Evolutionary conservation across 495 filamentous ascomycete genomes (phyloP).

Genomic region (Cercophora samala): DNA sequence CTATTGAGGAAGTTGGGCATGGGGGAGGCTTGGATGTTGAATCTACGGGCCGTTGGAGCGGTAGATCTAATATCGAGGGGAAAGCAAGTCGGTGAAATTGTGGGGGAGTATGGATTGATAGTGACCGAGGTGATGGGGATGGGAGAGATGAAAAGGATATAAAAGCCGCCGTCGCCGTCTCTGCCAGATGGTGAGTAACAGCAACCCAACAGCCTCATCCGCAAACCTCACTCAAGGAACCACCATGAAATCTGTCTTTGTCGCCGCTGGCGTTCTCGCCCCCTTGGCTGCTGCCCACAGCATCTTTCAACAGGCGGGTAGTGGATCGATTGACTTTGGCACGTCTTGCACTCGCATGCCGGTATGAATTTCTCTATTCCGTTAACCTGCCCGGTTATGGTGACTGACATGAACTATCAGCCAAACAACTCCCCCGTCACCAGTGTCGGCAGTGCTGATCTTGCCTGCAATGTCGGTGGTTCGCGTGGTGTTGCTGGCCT

Average conservation of each 20-base stretch:
- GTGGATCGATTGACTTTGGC: constrained; percentile 20
- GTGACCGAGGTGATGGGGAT: background rate
- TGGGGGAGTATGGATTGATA: background rate
- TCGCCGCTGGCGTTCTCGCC: constrained; percentile 19
- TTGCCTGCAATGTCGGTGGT: constrained; percentile 42
- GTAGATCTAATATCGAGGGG: constrained; percentile 17
- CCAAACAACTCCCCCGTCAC: constrained; percentile 43
- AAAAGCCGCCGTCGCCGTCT: background rate
- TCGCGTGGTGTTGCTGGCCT: constrained; percentile 34
- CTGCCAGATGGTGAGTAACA: background rate
- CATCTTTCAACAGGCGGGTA: constrained; percentile 41
- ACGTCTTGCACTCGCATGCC: constrained; percentile 25
- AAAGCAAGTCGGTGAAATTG: constrained; percentile 5
- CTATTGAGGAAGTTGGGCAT: background rate
- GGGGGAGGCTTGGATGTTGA: background rate
- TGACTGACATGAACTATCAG: constrained; percentile 25
- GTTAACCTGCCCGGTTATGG: constrained; percentile 41
- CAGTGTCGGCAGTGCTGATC: constrained; percentile 33
- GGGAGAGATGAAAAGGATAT: background rate
- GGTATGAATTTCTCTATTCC: constrained; percentile 26
- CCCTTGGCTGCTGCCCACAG: constrained; percentile 30
- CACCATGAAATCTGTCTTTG: constrained; percentile 10
- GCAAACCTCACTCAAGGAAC: background rate
- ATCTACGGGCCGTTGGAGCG: constrained; percentile 12
- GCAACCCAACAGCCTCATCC: background rate